Conservation (phyloP, 495 filamentous ascomycete species). For the Neurospora hispaniola region DNA sequence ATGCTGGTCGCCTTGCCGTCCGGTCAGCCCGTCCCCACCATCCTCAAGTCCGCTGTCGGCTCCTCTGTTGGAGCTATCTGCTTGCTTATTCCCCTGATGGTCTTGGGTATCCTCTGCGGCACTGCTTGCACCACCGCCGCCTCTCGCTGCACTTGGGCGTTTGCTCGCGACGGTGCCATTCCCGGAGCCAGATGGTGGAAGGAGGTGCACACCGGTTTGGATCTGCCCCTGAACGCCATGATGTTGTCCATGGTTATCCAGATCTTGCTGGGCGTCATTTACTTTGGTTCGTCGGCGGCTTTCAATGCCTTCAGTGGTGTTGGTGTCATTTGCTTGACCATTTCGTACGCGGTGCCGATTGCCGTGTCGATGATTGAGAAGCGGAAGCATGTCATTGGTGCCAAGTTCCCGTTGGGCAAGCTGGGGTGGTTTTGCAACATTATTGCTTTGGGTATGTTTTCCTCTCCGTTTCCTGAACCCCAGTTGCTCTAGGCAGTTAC, state of each 20-base stretch:
- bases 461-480: background rate
- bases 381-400: slow-evolving; percentile 39
- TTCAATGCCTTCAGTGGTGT: slow-evolving; percentile 55
- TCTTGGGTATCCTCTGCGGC: slow-evolving; percentile 46
- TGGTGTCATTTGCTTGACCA: slow-evolving; percentile 48
- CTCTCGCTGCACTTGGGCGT: slow-evolving; percentile 50
- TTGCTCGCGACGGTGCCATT: slow-evolving; percentile 47
- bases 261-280: slow-evolving; percentile 38
- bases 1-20: slow-evolving; percentile 29
- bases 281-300: slow-evolving; percentile 41
- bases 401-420: slow-evolving; percentile 44
- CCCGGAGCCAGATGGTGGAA: slow-evolving; percentile 46
- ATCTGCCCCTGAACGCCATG: slow-evolving; percentile 42
- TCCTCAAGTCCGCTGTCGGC: slow-evolving; percentile 36
- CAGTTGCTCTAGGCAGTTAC: slow-evolving; percentile 1
- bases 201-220: slow-evolving; percentile 32
- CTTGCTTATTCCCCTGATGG: slow-evolving; percentile 38
- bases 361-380: slow-evolving; percentile 41
- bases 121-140: slow-evolving; percentile 52
- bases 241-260: slow-evolving; percentile 39
- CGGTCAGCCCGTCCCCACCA: slow-evolving; percentile 34
- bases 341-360: slow-evolving; percentile 50
- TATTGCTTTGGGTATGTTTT: slow-evolving; percentile 41
- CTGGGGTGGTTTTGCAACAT: slow-evolving; percentile 48
- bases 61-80: slow-evolving; percentile 35